A percentile compares a stretch with the other conserved stretches of the same genome.
Evolutionary conservation across 2,329 filamentous ascomycete genomes (phyloP).

Genomic region (Colletotrichum phormii): DNA sequence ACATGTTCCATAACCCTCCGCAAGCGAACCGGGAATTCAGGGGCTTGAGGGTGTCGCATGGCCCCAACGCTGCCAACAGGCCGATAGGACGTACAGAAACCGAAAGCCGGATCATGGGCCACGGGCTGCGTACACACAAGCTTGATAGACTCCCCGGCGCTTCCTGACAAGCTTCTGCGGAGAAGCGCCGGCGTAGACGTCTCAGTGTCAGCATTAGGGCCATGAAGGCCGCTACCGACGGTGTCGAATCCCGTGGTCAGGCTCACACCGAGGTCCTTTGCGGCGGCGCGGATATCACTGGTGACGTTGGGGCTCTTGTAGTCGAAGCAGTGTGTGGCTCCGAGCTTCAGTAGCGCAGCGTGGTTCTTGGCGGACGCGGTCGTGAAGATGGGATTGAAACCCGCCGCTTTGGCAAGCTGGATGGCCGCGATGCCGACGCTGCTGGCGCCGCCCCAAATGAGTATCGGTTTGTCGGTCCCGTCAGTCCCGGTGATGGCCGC

Average conservation of each 20-base stretch:
- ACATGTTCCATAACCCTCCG: not conserved
- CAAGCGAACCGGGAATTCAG: conserved; percentile 4
- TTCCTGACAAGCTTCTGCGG: not conserved
- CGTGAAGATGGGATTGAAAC: conserved; percentile 45
- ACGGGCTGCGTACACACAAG: conserved; percentile 18
- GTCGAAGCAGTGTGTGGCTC: conserved; percentile 49
- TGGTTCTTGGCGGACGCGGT: conserved; percentile 47
- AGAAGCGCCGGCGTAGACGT: not conserved
- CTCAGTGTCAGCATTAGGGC: not conserved
- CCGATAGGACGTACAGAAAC: conserved; percentile 16
- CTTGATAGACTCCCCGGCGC: not conserved
- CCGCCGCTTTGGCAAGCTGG: conserved; percentile 47
- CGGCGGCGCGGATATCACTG: not conserved
- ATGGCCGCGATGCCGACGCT: conserved; percentile 49
- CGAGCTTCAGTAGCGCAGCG: conserved; percentile 43
- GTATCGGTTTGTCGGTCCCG: conserved; percentile 27
- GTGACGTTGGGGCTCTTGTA: conserved; percentile 37
- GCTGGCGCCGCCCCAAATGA: conserved; percentile 52
- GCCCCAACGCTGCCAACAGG: not conserved
- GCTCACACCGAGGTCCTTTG: not conserved
- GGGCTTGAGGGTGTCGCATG: conserved; percentile 11
- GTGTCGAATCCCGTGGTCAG: conserved; percentile 6
- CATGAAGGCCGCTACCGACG: not conserved
- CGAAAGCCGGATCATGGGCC: not conserved
- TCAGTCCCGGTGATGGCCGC: not conserved